These are phyloP conservation scores for Fraxinus angustifolia DNA, from an alignment of 305 asterid species.

Conservation along the genomic window DNA sequence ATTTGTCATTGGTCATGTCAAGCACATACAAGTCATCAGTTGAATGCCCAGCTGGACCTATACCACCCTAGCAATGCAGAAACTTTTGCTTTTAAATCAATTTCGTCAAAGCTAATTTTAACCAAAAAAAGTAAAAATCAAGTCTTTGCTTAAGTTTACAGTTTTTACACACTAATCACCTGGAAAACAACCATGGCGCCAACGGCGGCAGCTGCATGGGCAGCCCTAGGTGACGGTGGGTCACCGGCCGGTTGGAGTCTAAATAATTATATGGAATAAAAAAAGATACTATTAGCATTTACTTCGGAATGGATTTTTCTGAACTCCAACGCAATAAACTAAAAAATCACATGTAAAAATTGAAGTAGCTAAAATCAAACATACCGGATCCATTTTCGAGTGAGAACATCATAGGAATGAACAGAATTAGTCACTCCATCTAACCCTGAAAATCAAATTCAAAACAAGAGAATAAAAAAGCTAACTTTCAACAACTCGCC, in stretches of 20 bases:
- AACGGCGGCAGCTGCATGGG: slow-evolving; percentile 94
- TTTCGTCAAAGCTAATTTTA: background rate
- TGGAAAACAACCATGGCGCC: slow-evolving; percentile 60
- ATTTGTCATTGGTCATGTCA: slow-evolving; percentile 60
- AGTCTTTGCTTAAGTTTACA: background rate
- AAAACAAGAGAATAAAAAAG: background rate
- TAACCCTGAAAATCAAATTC: slow-evolving; percentile 53
- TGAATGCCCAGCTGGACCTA: slow-evolving; percentile 62
- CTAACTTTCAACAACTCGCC: background rate
- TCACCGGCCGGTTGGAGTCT: slow-evolving; percentile 95
- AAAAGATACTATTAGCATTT: slow-evolving; percentile 21
- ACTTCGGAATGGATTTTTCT: slow-evolving; percentile 16
- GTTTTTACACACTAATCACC: slow-evolving; percentile 28
- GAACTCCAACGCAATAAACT: slow-evolving; percentile 14
- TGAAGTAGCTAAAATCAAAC: slow-evolving; percentile 13
- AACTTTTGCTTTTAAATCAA: slow-evolving; percentile 8
- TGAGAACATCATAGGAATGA: slow-evolving; percentile 86
- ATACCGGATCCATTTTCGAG: slow-evolving; percentile 91
- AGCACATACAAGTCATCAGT: slow-evolving; percentile 54
- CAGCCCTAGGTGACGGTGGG: slow-evolving; percentile 98
- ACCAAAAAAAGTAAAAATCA: background rate
- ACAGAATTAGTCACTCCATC: slow-evolving; percentile 88
- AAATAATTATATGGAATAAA: slow-evolving; percentile 17
- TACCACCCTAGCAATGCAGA: slow-evolving; percentile 44
- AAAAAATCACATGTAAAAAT: background rate